A percentile compares a stretch with the other conserved stretches of the same genome.
phyloP scores from a whole-genome alignment of 1,139 yeast species.

The Hanseniaspora gamundiae region DNA sequence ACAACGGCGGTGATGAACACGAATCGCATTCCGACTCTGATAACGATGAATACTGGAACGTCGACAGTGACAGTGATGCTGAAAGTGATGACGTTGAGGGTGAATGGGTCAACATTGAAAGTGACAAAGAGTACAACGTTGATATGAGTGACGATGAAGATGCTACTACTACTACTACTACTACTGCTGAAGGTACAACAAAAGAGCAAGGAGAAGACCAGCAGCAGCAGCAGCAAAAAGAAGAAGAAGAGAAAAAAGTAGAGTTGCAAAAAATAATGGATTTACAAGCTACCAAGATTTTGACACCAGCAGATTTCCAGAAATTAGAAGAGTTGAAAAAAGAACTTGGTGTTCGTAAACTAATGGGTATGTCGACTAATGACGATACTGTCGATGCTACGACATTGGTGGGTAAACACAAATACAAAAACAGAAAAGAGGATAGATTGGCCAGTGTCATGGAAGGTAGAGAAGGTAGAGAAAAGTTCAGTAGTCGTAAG shows the following conservation, averaged over 20 bases:
- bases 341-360: conserved; percentile 73
- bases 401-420: conserved; percentile 59
- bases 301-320: conserved; percentile 97
- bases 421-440: conserved; percentile 74
- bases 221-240: conserved; percentile 9
- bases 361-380: conserved; percentile 51
- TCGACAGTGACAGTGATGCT: conserved; percentile 33
- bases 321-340: conserved; percentile 77
- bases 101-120: conserved; percentile 44
- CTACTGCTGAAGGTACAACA: conserved; percentile 19
- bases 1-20: conserved; percentile 49
- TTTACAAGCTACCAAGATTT: conserved; percentile 58
- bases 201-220: conserved; percentile 12
- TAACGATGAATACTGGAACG: conserved; percentile 48
- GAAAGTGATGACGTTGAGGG: conserved; percentile 35
- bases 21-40: conserved; percentile 61
- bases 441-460: conserved; percentile 77
- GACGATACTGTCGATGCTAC: conserved; percentile 82
- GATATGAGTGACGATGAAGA: conserved; percentile 36
- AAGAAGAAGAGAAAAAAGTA: conserved; percentile 14
- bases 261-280: conserved; percentile 43
- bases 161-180: too few relatives aligned
- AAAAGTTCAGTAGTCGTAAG: conserved; percentile 75
- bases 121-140: conserved; percentile 41
- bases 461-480: conserved; percentile 92